These are phyloP conservation scores for Nephelium lappaceum DNA, from an alignment of 345 rosid species.

Conservation along the genomic window DNA sequence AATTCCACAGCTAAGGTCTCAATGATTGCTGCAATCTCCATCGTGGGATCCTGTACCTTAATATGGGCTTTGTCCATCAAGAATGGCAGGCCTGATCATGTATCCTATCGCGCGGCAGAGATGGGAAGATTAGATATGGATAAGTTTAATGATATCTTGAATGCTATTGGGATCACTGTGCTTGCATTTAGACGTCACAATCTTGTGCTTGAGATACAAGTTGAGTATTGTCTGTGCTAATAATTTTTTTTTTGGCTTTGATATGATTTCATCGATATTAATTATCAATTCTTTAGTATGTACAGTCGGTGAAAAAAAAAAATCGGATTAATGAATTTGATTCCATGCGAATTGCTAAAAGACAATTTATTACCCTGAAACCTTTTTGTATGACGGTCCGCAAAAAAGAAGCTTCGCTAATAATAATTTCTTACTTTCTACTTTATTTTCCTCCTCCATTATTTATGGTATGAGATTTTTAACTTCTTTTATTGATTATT, in stretches of 20 bases:
- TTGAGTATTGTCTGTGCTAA: background rate
- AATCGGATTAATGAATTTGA: too few relatives aligned
- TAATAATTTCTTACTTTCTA: background rate
- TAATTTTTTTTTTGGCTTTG: background rate
- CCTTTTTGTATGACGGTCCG: too few relatives aligned
- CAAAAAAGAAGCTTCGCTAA: too few relatives aligned
- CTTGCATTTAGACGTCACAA: slow-evolving; percentile 62
- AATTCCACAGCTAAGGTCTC: slow-evolving; percentile 48
- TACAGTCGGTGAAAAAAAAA: too few relatives aligned
- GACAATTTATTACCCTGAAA: too few relatives aligned
- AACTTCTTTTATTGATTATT: too few relatives aligned
- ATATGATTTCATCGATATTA: too few relatives aligned
- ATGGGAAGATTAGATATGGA: slow-evolving; percentile 21
- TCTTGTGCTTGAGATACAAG: slow-evolving; percentile 70
- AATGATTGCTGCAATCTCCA: slow-evolving; percentile 40
- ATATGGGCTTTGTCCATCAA: slow-evolving; percentile 41
- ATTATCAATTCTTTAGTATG: too few relatives aligned
- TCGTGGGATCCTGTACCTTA: slow-evolving; percentile 34
- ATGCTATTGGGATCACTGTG: slow-evolving; percentile 48
- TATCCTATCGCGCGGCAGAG: slow-evolving; percentile 20
- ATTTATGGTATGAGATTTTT: too few relatives aligned
- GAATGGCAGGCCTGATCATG: slow-evolving; percentile 26
- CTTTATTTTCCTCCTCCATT: too few relatives aligned
- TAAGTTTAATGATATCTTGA: slow-evolving; percentile 22
- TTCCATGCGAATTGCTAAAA: too few relatives aligned